These are phyloP conservation scores for Zea mays DNA, from an alignment of 176 grass and related monocot species.

Conservation along the genomic window Zm-B73-REFERENCE-NAM-5.0 NC_050098.1:189353501-189354000, in stretches of 20 bases:
- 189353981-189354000: slow-evolving; percentile 46
- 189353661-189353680: not conserved
- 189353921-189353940: slow-evolving; percentile 72
- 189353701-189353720: slow-evolving; percentile 66
- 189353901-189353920: slow-evolving; percentile 90
- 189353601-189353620: too few relatives aligned
- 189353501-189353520: too few relatives aligned
- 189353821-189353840: slow-evolving; percentile 66
- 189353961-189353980: slow-evolving; percentile 53
- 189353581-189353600: too few relatives aligned
- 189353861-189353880: slow-evolving; percentile 58
- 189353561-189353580: too few relatives aligned
- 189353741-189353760: slow-evolving; percentile 91
- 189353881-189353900: slow-evolving; percentile 71
- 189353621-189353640: too few relatives aligned
- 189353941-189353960: slow-evolving; percentile 61
- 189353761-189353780: slow-evolving; percentile 72
- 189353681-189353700: slow-evolving; percentile 63
- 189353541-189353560: too few relatives aligned
- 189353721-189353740: slow-evolving; percentile 80
- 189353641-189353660: too few relatives aligned
- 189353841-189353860: slow-evolving; percentile 43
- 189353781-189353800: slow-evolving; percentile 78
- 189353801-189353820: slow-evolving; percentile 40
- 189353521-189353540: too few relatives aligned